Evolutionary conservation across 139 green algal species (phyloP).

Genomic region (Coelastrella sp.): DNA sequence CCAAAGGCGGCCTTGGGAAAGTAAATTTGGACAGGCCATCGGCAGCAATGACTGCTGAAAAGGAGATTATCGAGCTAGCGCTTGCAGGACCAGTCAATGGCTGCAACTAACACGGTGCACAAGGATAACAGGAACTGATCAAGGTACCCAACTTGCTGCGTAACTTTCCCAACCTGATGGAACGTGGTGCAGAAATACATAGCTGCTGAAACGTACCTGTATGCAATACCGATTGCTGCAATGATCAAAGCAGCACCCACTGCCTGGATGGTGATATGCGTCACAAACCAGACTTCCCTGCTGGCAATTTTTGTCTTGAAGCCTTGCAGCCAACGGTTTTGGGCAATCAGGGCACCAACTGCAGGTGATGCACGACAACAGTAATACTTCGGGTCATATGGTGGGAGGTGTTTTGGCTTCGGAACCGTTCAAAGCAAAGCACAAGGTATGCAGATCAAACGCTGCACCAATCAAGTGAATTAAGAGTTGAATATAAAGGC

Average conservation of each 20-base stretch:
- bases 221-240: slow-evolving; percentile 19
- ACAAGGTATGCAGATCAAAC: no score
- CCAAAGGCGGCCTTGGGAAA: neutral
- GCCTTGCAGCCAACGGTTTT: neutral
- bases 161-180: neutral
- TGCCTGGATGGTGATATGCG: neutral
- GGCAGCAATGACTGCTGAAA: neutral
- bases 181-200: neutral
- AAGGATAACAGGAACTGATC: neutral
- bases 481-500: no score
- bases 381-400: no score
- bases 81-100: no score
- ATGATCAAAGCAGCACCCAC: neutral
- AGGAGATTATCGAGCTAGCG: neutral
- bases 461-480: no score
- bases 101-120: no score
- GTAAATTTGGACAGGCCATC: neutral
- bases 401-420: no score
- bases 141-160: neutral
- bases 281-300: slow-evolving; percentile 34
- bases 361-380: neutral
- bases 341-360: slow-evolving; percentile 19
- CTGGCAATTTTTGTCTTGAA: neutral
- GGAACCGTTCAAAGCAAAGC: no score
- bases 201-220: neutral